phyloP scores from a whole-genome alignment of 768 basidiomycete genomes.

The Leccinum rimulosum region DNA sequence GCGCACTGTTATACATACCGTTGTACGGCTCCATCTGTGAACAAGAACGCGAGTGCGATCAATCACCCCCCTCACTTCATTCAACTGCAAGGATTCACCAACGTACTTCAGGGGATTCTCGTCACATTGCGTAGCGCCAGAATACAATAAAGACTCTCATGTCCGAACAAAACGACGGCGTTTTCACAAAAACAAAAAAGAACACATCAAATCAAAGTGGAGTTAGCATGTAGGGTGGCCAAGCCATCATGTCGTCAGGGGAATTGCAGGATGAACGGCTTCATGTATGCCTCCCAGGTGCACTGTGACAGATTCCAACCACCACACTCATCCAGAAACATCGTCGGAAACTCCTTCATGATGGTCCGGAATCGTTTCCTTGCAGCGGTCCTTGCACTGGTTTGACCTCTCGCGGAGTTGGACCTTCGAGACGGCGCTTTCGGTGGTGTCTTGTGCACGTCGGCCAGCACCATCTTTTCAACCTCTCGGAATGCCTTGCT shows the following conservation, averaged over 20 bases:
- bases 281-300: slow-evolving; percentile 61
- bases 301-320: slow-evolving; percentile 46
- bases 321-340: slow-evolving; percentile 45
- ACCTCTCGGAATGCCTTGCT: slow-evolving; percentile 43
- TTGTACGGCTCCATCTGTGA: neutral
- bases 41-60: slow-evolving; percentile 3
- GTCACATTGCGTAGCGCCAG: neutral
- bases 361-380: slow-evolving; percentile 31
- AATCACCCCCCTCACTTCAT: slow-evolving; percentile 11
- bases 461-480: slow-evolving; percentile 40
- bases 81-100: neutral
- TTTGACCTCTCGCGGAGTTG: slow-evolving; percentile 14
- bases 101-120: slow-evolving; percentile 3
- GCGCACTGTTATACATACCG: neutral
- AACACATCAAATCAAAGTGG: slow-evolving; percentile 3
- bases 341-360: slow-evolving; percentile 30
- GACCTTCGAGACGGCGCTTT: slow-evolving; percentile 10
- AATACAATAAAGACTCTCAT: slow-evolving; percentile 4
- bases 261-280: slow-evolving; percentile 58
- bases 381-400: slow-evolving; percentile 18
- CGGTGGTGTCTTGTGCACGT: slow-evolving; percentile 21
- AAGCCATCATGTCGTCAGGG: slow-evolving; percentile 40
- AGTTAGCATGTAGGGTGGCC: neutral
- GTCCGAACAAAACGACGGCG: slow-evolving; percentile 22
- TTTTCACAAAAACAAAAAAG: slow-evolving; percentile 4